Evolutionary conservation across 2,329 filamentous ascomycete species (phyloP).

Genomic region (Cladobotryum mycophilum): DNA sequence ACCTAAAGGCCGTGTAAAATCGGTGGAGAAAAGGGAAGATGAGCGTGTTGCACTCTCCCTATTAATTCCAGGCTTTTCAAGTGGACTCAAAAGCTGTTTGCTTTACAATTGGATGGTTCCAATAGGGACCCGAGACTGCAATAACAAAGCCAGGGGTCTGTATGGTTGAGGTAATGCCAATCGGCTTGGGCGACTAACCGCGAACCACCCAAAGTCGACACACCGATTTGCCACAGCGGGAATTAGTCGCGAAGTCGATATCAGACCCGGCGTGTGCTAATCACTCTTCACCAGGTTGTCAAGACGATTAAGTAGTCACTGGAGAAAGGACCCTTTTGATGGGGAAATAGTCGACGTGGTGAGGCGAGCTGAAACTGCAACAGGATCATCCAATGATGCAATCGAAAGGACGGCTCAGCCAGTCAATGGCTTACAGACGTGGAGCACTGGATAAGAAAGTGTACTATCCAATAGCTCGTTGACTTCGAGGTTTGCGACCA

Average conservation of each 20-base stretch:
- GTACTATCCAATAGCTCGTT: background rate
- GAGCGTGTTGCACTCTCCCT: background rate
- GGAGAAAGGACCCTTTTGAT: background rate
- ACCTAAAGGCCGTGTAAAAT: background rate
- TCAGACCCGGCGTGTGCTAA: background rate
- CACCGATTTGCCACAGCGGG: background rate
- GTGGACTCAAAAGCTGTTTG: no score
- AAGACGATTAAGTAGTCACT: background rate
- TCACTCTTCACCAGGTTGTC: background rate
- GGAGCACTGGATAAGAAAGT: background rate
- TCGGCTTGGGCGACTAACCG: background rate
- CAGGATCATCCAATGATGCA: background rate
- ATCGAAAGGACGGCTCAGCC: background rate
- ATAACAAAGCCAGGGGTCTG: no score
- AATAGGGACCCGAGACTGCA: background rate
- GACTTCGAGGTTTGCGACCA: background rate
- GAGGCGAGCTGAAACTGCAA: background rate
- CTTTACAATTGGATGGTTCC: no score
- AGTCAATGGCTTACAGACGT: conserved; percentile 1
- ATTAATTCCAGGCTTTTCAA: background rate
- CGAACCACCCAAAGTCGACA: background rate
- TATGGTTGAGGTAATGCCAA: no score
- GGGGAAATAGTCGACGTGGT: background rate
- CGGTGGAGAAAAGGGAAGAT: background rate
- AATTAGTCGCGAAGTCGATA: background rate